Evolutionary conservation across 176 grass and related monocot species (phyloP).

Genomic region (Elaeis guineensis): DNA sequence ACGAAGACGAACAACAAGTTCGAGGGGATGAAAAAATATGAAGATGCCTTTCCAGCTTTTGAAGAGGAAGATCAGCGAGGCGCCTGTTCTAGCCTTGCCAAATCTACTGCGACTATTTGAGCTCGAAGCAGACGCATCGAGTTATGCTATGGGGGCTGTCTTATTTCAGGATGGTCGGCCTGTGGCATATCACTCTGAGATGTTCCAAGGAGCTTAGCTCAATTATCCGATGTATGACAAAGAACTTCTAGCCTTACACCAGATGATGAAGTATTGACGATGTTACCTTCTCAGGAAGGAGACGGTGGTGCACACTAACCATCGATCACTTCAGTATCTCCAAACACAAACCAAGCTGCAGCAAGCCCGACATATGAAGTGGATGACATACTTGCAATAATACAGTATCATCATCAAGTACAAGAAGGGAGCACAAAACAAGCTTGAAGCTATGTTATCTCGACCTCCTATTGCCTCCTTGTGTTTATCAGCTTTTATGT

Average conservation of each 20-base stretch:
- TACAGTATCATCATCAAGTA: background rate
- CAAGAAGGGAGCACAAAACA: too few species aligned
- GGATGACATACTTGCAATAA: background rate
- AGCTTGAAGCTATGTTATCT: too few species aligned
- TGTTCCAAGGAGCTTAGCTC: background rate
- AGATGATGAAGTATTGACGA: background rate
- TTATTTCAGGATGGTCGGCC: background rate
- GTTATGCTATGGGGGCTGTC: background rate
- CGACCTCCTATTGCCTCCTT: background rate
- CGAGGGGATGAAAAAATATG: conserved; percentile 3
- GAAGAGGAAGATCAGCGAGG: conserved; percentile 7
- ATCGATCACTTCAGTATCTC: background rate
- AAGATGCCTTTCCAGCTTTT: background rate
- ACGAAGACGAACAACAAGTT: conserved; percentile 8
- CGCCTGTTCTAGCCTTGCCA: background rate
- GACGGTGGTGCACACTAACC: background rate
- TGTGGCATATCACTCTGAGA: background rate
- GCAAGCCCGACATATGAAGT: background rate
- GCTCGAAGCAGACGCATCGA: background rate
- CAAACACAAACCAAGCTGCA: background rate
- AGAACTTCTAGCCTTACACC: background rate
- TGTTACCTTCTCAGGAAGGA: background rate
- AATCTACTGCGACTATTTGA: background rate
- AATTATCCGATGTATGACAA: background rate
- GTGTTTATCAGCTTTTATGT: background rate